Percentiles rank a stretch among this genome's conserved stretches.
phyloP scores from a whole-genome alignment of 2,329 filamentous ascomycete species.

The Colletotrichum australisinense region DNA sequence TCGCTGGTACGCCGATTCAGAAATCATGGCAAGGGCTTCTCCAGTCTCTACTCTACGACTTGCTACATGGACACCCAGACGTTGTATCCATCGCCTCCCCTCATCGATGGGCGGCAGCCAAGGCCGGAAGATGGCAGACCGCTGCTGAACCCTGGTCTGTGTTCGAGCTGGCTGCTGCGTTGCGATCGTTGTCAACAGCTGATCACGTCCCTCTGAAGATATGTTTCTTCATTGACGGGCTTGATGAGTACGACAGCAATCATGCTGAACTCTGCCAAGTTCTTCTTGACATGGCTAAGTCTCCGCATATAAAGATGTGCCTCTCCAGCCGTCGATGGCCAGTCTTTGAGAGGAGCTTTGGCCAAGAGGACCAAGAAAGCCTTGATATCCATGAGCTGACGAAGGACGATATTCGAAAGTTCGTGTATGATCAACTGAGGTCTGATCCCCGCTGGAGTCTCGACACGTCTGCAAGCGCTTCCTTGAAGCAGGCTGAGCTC shows the following conservation, averaged over 20 bases:
- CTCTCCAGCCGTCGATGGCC: slow-evolving; percentile 46
- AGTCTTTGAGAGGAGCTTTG: slow-evolving; percentile 42
- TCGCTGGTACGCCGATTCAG: slow-evolving; percentile 50
- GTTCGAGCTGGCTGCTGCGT: neutral
- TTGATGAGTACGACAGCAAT: slow-evolving; percentile 47
- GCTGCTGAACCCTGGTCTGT: neutral
- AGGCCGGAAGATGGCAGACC: neutral
- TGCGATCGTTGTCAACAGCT: neutral
- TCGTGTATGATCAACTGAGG: slow-evolving; percentile 12
- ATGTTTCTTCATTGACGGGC: slow-evolving; percentile 45
- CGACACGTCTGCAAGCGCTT: neutral
- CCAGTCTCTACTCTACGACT: slow-evolving; percentile 35
- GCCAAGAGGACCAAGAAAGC: slow-evolving; percentile 4
- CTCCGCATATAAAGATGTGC: slow-evolving; percentile 43
- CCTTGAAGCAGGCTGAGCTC: neutral
- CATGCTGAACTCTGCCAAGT: slow-evolving; percentile 42
- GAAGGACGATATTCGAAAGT: slow-evolving; percentile 42
- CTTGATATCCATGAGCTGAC: slow-evolving; percentile 44
- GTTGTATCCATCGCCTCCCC: neutral
- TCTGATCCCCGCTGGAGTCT: neutral
- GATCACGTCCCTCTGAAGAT: slow-evolving; percentile 26
- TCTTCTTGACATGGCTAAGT: slow-evolving; percentile 36
- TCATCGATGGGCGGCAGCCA: neutral
- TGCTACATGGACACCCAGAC: neutral
- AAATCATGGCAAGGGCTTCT: slow-evolving; percentile 54